Percentiles rank a stretch among this genome's conserved stretches.
Evolutionary conservation across 1,139 yeast genomes (phyloP).

Genomic region (Chernovozyma sophiae-reginae): DNA sequence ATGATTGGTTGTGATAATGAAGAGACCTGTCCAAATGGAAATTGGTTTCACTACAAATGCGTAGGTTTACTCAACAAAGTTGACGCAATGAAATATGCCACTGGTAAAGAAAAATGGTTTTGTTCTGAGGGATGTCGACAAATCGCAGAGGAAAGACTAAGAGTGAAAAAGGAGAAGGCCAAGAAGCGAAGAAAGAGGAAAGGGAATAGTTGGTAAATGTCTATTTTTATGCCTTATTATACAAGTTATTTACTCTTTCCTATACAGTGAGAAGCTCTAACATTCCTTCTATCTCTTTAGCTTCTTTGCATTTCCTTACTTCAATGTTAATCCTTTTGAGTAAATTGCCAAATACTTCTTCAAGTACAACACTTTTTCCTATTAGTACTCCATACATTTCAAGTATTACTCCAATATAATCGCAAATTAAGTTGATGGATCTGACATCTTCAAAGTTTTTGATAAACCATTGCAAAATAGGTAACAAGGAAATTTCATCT

Average conservation of each 20-base stretch:
- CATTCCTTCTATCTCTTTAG: constrained; percentile 91
- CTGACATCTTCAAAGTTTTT: constrained; percentile 77
- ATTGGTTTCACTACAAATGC: constrained; percentile 49
- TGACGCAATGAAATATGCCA: constrained; percentile 35
- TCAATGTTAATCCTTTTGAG: constrained; percentile 61
- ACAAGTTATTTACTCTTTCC: neutral
- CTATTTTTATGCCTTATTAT: neutral
- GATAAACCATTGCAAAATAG: constrained; percentile 78
- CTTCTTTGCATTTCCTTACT: constrained; percentile 77
- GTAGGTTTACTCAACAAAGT: constrained; percentile 40
- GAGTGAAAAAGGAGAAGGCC: constrained; percentile 13
- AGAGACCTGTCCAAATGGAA: constrained; percentile 41
- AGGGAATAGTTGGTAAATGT: constrained; percentile 8
- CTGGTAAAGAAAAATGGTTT: constrained; percentile 39
- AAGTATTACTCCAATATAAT: constrained; percentile 75
- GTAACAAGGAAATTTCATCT: constrained; percentile 82
- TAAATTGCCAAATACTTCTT: constrained; percentile 61
- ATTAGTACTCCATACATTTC: constrained; percentile 73
- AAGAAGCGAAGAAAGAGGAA: constrained; percentile 14
- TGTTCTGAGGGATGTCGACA: constrained; percentile 35
- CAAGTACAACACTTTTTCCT: constrained; percentile 75
- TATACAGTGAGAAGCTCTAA: constrained; percentile 65
- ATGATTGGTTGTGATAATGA: constrained; percentile 48
- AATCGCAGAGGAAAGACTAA: constrained; percentile 13
- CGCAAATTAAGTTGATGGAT: constrained; percentile 70